Evolutionary conservation across 1,284 basidiomycete genomes (phyloP).

Genomic region (Cryptococcus sp.): DNA sequence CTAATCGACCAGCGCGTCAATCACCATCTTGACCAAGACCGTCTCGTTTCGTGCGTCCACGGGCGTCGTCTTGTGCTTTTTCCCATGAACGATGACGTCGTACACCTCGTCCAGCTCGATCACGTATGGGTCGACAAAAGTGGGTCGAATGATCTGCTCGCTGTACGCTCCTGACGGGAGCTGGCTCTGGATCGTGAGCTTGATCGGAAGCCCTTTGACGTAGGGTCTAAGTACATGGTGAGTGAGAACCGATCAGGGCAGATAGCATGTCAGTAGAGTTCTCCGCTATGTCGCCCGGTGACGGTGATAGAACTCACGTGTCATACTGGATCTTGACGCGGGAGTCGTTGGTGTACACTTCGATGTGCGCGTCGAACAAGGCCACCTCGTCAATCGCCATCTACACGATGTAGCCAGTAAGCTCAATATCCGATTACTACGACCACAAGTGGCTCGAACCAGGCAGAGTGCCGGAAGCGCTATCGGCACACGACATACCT

Average conservation of each 20-base stretch:
- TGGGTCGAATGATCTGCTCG: slow-evolving; percentile 46
- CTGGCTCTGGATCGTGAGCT: slow-evolving; percentile 43
- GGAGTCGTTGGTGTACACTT: slow-evolving; percentile 53
- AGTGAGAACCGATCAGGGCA: not conserved
- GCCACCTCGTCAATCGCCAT: slow-evolving; percentile 52
- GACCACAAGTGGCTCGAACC: too few relatives aligned
- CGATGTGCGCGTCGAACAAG: slow-evolving; percentile 55
- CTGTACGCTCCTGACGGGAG: slow-evolving; percentile 39
- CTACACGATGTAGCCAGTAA: too few relatives aligned
- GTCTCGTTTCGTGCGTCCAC: slow-evolving; percentile 49
- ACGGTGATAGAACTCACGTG: slow-evolving; percentile 36
- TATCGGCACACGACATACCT: slow-evolving; percentile 37
- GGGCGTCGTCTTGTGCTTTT: slow-evolving; percentile 41
- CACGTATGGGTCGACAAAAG: slow-evolving; percentile 54
- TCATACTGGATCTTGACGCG: slow-evolving; percentile 54
- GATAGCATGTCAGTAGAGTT: too few relatives aligned
- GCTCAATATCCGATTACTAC: too few relatives aligned
- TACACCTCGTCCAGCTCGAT: slow-evolving; percentile 46
- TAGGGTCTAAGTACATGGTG: slow-evolving; percentile 42
- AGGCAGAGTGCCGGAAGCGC: too few relatives aligned
- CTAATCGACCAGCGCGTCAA: slow-evolving; percentile 36
- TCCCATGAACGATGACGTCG: slow-evolving; percentile 37
- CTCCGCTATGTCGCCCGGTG: not conserved
- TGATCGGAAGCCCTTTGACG: slow-evolving; percentile 55
- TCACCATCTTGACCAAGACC: slow-evolving; percentile 51